Conservation (phyloP, 1,284 basidiomycete genomes). For the Fomitopsis schrenkii region DNA sequence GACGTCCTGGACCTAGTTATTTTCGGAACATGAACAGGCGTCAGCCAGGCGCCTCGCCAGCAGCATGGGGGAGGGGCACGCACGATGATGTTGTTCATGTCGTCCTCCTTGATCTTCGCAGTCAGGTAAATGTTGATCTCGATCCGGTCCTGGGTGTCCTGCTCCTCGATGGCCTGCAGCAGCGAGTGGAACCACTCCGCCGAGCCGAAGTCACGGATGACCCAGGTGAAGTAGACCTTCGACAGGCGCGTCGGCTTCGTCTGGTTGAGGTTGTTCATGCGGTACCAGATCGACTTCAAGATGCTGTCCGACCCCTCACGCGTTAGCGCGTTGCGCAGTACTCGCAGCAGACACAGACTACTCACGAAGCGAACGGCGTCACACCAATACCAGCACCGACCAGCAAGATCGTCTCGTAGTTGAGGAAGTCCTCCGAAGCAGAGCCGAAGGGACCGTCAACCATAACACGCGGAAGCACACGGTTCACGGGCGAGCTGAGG, state of each 20-base stretch:
- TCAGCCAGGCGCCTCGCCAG: background rate
- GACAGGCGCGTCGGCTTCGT: conserved; percentile 72
- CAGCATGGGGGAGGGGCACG: conserved; percentile 18
- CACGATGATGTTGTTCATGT: conserved; percentile 86
- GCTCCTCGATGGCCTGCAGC: conserved; percentile 86
- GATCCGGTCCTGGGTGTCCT: conserved; percentile 77
- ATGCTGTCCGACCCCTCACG: conserved; percentile 43
- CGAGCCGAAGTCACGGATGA: conserved; percentile 82
- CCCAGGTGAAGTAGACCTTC: conserved; percentile 87
- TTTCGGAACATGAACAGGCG: background rate
- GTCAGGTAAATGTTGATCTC: conserved; percentile 93
- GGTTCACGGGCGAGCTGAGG: conserved; percentile 59
- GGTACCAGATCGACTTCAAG: conserved; percentile 92
- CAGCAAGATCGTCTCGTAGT: conserved; percentile 80
- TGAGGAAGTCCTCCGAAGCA: conserved; percentile 82
- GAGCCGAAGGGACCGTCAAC: conserved; percentile 86
- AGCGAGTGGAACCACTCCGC: conserved; percentile 95
- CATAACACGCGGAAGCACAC: conserved; percentile 83
- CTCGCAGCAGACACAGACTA: conserved; percentile 11
- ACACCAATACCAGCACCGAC: conserved; percentile 91
- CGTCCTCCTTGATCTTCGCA: conserved; percentile 82
- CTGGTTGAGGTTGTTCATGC: conserved; percentile 78
- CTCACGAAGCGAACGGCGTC: conserved; percentile 86
- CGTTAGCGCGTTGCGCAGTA: background rate
- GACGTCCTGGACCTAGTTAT: conserved; percentile 68